Conservation (phyloP, 2,329 filamentous ascomycete species). For the Botrytis cinerea region DNA sequence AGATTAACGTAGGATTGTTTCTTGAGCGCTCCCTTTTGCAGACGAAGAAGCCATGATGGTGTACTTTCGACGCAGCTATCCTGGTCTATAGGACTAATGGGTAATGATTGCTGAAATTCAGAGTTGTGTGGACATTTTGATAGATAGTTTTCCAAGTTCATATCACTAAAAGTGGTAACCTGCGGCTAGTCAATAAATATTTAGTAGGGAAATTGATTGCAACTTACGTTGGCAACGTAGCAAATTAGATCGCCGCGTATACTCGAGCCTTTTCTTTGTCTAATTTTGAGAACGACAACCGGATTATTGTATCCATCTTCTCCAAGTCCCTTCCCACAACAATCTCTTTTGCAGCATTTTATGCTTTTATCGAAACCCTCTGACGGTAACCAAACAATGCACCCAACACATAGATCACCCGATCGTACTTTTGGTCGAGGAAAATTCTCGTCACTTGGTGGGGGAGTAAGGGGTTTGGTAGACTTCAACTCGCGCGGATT, state of each 20-base stretch:
- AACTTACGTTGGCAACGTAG: conserved; percentile 29
- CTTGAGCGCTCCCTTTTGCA: conserved; percentile 27
- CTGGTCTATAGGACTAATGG: conserved; percentile 25
- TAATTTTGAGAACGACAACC: conserved; percentile 27
- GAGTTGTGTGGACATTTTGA: conserved; percentile 12
- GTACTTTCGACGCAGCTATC: conserved; percentile 1
- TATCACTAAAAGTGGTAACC: conserved; percentile 30
- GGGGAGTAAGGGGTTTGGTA: background rate
- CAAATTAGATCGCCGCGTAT: conserved; percentile 30
- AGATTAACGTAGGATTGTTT: conserved; percentile 32
- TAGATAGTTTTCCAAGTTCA: conserved; percentile 24
- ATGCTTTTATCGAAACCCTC: conserved; percentile 14
- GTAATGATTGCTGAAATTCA: conserved; percentile 22
- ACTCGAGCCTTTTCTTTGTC: conserved; percentile 25
- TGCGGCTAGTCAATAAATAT: background rate
- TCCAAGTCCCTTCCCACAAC: conserved; percentile 25
- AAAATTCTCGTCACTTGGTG: conserved; percentile 13
- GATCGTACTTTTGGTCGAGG: conserved; percentile 17
- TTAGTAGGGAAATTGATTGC: too few species aligned
- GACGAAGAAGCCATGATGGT: conserved; percentile 24
- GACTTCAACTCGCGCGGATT: background rate
- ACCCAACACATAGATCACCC: conserved; percentile 30
- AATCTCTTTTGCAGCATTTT: conserved; percentile 25
- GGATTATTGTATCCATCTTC: conserved; percentile 30
- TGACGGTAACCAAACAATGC: conserved; percentile 31